phyloP scores from a whole-genome alignment of 768 basidiomycete species.

The Lentinula guzmanii region DNA sequence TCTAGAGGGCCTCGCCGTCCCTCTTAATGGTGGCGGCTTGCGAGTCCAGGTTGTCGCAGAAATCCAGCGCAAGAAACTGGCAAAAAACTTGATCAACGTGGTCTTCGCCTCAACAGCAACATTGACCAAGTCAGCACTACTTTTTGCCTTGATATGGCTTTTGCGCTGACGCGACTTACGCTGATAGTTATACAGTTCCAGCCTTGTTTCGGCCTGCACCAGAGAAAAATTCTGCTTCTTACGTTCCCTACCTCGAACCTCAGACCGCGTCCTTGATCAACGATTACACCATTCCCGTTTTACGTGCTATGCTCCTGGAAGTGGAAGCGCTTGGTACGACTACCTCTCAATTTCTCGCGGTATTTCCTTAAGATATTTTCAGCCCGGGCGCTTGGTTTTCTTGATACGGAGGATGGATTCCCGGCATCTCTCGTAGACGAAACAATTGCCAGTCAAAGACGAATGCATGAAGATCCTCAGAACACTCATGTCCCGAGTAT shows the following conservation, averaged over 20 bases:
- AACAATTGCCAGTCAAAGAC: conserved; percentile 15
- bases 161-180: background rate
- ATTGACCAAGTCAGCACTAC: background rate
- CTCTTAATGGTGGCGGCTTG: conserved; percentile 25
- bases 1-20: conserved; percentile 23
- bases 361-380: background rate
- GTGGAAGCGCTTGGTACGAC: conserved; percentile 26
- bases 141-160: background rate
- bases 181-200: conserved; percentile 19
- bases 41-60: conserved; percentile 19
- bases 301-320: conserved; percentile 35
- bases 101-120: conserved; percentile 25
- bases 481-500: background rate
- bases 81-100: conserved; percentile 40
- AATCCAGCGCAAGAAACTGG: conserved; percentile 37
- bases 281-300: conserved; percentile 26
- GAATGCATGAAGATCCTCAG: background rate
- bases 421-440: conserved; percentile 21
- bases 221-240: conserved; percentile 12
- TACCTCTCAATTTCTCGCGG: background rate
- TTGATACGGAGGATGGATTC: conserved; percentile 21
- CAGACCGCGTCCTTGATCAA: conserved; percentile 24
- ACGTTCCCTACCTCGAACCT: conserved; percentile 20
- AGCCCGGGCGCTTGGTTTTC: conserved; percentile 25
- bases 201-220: conserved; percentile 28